Percentiles rank a stretch among this genome's conserved stretches.
These are phyloP conservation scores for Rubia occidens DNA, from an alignment of 305 asterid genomes.

Conservation along the genomic window DNA sequence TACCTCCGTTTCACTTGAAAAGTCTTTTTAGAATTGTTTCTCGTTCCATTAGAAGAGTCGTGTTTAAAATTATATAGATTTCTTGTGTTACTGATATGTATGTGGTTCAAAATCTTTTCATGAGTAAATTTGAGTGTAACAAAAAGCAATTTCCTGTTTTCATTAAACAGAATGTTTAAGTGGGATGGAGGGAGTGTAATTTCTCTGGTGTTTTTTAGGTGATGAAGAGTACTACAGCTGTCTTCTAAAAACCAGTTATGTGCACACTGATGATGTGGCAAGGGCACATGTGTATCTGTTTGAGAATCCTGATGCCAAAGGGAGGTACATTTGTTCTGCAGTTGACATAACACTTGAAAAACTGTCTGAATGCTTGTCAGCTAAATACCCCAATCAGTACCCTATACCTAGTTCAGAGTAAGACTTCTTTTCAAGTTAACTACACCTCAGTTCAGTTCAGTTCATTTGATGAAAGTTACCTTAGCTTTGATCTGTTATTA, in stretches of 20 bases:
- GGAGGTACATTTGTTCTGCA: conserved; percentile 24
- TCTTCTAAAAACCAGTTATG: conserved; percentile 16
- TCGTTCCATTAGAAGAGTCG: no score
- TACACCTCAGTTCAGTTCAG: not conserved
- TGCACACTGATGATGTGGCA: conserved; percentile 48
- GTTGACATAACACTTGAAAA: conserved; percentile 22
- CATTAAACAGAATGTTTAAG: not conserved
- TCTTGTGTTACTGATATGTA: no score
- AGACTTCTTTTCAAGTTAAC: conserved; percentile 12
- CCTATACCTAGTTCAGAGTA: conserved; percentile 28
- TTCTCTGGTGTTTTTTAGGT: conserved; percentile 20
- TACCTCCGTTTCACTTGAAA: no score
- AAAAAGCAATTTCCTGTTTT: no score
- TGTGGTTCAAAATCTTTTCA: no score
- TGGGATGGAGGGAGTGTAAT: no score
- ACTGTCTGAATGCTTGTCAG: conserved; percentile 21
- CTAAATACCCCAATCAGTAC: conserved; percentile 28
- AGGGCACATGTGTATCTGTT: conserved; percentile 43
- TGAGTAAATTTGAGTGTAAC: no score
- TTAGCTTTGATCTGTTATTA: not conserved
- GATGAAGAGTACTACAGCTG: conserved; percentile 19
- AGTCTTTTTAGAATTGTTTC: no score
- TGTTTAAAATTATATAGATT: no score
- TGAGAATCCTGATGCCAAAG: conserved; percentile 36
- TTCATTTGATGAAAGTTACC: no score